Percentiles rank a stretch among this genome's conserved stretches.
Evolutionary conservation across 1,284 basidiomycete genomes (phyloP).

Genomic region (Austropuccinia psidii): DNA sequence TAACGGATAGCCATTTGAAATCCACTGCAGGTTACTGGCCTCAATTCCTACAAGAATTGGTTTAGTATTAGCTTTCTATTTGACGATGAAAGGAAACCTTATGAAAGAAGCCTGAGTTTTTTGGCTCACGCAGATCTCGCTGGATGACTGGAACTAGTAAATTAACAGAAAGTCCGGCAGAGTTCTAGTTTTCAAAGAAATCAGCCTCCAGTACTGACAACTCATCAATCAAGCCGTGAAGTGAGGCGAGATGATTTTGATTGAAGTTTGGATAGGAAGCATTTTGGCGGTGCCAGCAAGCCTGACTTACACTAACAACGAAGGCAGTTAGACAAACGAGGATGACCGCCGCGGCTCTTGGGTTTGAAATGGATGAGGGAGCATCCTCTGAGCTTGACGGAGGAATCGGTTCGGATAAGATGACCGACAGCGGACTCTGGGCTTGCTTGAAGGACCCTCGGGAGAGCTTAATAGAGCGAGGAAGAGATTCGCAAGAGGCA

Average conservation of each 20-base stretch:
- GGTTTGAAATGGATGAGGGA: not conserved
- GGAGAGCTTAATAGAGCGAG: no score
- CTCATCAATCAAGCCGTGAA: no score
- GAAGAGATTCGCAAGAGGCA: no score
- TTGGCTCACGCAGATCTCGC: constrained; percentile 17
- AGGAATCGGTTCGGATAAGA: no score
- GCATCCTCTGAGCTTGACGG: no score
- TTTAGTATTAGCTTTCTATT: no score
- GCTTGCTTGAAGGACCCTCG: no score
- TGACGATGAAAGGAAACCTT: not conserved
- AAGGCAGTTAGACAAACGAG: constrained; percentile 16
- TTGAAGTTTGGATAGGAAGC: no score
- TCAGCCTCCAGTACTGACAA: no score
- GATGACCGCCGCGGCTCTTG: constrained; percentile 3
- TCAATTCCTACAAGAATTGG: constrained; percentile 30
- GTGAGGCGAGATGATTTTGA: no score
- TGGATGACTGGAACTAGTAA: constrained; percentile 29
- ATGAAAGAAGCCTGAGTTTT: not conserved
- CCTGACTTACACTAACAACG: constrained; percentile 12
- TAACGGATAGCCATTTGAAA: constrained; percentile 20
- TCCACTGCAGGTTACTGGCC: constrained; percentile 14
- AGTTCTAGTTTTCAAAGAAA: not conserved
- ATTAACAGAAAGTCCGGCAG: constrained; percentile 15
- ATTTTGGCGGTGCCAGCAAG: no score
- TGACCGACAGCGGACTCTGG: no score